phyloP scores from a whole-genome alignment of 371 early-diverging fungal genomes.

The Encephalitozoon cuniculi region DNA sequence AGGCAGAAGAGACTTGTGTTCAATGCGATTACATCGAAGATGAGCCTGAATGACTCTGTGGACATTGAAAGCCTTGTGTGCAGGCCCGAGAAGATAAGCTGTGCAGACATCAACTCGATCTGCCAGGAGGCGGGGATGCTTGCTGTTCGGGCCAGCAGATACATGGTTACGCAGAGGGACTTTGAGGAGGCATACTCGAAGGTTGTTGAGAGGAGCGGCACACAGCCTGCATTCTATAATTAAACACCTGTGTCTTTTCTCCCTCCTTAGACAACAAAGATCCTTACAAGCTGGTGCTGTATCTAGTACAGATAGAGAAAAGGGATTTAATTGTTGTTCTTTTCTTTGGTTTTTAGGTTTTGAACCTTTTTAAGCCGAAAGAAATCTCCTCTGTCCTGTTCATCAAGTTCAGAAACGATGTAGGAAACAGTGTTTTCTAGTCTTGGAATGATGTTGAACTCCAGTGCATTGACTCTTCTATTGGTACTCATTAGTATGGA shows the following conservation, averaged over 20 bases:
- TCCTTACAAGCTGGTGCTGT: too few relatives aligned
- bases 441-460: conserved; percentile 91
- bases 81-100: conserved; percentile 88
- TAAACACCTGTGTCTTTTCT: conserved; percentile 16
- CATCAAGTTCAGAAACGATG: conserved; percentile 92
- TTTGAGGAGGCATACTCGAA: conserved; percentile 76
- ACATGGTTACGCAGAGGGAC: conserved; percentile 88
- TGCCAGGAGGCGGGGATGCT: conserved; percentile 99
- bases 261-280: too few relatives aligned
- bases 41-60: conserved; percentile 93
- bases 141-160: conserved; percentile 89
- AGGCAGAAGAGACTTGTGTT: conserved; percentile 97
- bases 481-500: conserved; percentile 95
- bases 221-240: conserved; percentile 54
- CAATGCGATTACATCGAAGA: conserved; percentile 86
- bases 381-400: conserved; percentile 98
- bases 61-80: conserved; percentile 94
- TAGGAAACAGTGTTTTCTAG: conserved; percentile 92
- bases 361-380: conserved; percentile 66
- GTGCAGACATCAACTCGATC: conserved; percentile 97
- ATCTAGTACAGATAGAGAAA: too few relatives aligned
- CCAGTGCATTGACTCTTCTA: conserved; percentile 96
- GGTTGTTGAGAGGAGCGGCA: conserved; percentile 55
- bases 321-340: not conserved
- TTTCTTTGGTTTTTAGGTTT: conserved; percentile 35